Conservation (phyloP, 2,329 filamentous ascomycete species). For the Diaporthe aspalathi region DNA sequence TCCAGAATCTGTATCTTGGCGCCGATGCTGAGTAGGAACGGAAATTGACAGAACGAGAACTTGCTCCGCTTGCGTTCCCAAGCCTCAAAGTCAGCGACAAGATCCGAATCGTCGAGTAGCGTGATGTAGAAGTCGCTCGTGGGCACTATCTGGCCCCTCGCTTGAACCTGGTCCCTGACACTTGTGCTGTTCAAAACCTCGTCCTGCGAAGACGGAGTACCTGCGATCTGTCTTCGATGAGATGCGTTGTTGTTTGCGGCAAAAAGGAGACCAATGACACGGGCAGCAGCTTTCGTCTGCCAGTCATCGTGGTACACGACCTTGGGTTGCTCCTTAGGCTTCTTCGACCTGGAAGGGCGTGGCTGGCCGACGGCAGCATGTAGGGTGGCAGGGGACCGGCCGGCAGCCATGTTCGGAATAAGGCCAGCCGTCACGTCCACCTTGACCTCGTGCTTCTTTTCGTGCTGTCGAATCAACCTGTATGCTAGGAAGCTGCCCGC, state of each 20-base stretch:
- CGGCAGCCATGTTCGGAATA: constrained; percentile 77
- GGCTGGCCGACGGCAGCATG: constrained; percentile 78
- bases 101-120: constrained; percentile 85
- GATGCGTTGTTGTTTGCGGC: constrained; percentile 76
- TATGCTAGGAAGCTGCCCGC: constrained; percentile 84
- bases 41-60: constrained; percentile 92
- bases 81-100: constrained; percentile 85
- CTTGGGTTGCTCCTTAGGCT: constrained; percentile 65
- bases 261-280: constrained; percentile 84
- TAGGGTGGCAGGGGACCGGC: constrained; percentile 75
- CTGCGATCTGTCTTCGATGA: constrained; percentile 49
- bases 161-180: constrained; percentile 55
- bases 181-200: constrained; percentile 51
- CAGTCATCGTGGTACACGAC: constrained; percentile 84
- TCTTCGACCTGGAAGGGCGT: constrained; percentile 57
- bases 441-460: constrained; percentile 70
- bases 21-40: constrained; percentile 91
- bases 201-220: constrained; percentile 29
- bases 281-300: constrained; percentile 85
- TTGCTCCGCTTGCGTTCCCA: constrained; percentile 82
- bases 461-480: constrained; percentile 77
- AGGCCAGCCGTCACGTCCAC: constrained; percentile 74
- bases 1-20: constrained; percentile 93
- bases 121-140: constrained; percentile 91
- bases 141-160: constrained; percentile 75